phyloP scores from a whole-genome alignment of 1,284 basidiomycete species.

The Bjerkandera adusta region DNA sequence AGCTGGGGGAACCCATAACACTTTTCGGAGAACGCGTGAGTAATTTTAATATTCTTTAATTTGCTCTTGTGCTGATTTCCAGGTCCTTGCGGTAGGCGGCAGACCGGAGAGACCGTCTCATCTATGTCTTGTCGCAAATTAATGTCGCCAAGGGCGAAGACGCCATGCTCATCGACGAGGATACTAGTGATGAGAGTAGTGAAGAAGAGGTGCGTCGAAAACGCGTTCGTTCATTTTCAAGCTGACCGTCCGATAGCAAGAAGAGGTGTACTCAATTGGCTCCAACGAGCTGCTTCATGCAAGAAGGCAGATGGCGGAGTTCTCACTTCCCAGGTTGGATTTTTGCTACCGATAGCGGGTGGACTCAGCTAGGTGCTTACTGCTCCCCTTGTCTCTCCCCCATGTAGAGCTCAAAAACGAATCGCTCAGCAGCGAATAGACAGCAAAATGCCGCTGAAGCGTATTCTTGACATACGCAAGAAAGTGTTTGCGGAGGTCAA shows the following conservation, averaged over 20 bases:
- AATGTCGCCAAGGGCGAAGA: conserved; percentile 77
- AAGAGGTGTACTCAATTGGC: conserved; percentile 97
- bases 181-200: conserved; percentile 57
- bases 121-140: conserved; percentile 89
- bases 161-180: conserved; percentile 68
- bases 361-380: conserved; percentile 73
- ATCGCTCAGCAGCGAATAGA: conserved; percentile 88
- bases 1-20: conserved; percentile 95
- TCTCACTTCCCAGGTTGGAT: conserved; percentile 89
- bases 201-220: conserved; percentile 73
- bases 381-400: conserved; percentile 37
- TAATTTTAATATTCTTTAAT: conserved; percentile 21
- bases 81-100: conserved; percentile 53
- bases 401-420: conserved; percentile 86
- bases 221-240: conserved; percentile 6
- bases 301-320: conserved; percentile 83
- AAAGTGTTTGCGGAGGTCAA: conserved; percentile 88
- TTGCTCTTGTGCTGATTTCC: conserved; percentile 7
- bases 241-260: conserved; percentile 47
- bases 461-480: conserved; percentile 89
- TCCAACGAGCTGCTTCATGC: conserved; percentile 83
- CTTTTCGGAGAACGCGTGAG: conserved; percentile 94
- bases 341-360: conserved; percentile 52
- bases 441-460: conserved; percentile 84
- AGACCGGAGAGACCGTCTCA: conserved; percentile 90